Base-by-base conservation (phyloP, 345 rosid species). In the Linum tenue region DNA sequence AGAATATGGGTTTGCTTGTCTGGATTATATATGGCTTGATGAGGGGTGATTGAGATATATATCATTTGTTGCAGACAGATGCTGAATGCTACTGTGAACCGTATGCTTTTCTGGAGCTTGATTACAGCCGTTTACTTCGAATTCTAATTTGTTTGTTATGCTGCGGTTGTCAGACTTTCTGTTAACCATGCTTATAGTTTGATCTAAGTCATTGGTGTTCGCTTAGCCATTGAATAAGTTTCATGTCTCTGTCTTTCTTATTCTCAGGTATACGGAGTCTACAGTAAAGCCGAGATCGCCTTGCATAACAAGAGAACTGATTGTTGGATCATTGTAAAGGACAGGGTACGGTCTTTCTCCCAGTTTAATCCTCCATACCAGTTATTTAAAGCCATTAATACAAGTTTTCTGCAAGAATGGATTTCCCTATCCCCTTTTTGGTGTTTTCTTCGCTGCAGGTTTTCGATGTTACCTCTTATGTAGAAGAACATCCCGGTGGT, bases 401-500 rank as follows among this genome's bases (percentile, higher is more conserved):
- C 12, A 16, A 17, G 35, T 37, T 37, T 57, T 57, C 22, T 57
- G 2, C 3, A 35, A n/a, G 35, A 7, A n/a, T 56, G 5, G 14
- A 9, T 56, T 16, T 2, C 60, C 16, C 11, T 55, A 9, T 53
- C 64, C 37, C 12, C 72, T 10, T 35, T 39, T 60, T 38, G 60
- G 17, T 70, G 31, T 37, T 63, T 62, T 38, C 39, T 55, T 39
- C 31, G 31, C 58, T 57, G 61, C 68, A 87, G 85, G 95, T 89
- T 15, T 87, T 81, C 70, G 96, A 90, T 76, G 84, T 94, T 65
- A 86, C 99, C 64, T 80, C 97, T 1, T 94, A 88, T 55, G 99
- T 94, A 55, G 97, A 88, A 77, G 99, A 88, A 63, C 97, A 94
- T 66, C 99, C 97, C 10, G 97, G 99, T 66, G 99, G 92, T 55